phyloP scores from a whole-genome alignment of 2,329 filamentous ascomycete species.

The Trichoderma sp. region DNA sequence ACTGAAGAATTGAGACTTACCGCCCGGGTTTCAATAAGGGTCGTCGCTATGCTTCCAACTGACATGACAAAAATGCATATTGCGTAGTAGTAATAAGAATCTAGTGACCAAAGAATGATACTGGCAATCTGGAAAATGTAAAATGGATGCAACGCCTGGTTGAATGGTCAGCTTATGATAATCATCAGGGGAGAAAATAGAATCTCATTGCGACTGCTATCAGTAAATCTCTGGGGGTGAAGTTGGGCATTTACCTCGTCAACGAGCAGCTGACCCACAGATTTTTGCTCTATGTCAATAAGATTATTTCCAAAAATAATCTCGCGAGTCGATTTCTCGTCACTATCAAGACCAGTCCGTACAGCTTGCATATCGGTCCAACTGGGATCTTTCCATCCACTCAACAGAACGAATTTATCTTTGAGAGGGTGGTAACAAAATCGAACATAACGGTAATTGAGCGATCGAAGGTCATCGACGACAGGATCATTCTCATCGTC shows the following conservation, averaged over 20 bases:
- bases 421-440: constrained; percentile 87
- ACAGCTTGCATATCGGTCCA: constrained; percentile 79
- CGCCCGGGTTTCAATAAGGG: constrained; percentile 83
- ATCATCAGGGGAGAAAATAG: too few relatives aligned
- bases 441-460: constrained; percentile 92
- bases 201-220: background rate
- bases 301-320: constrained; percentile 85
- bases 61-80: constrained; percentile 94
- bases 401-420: constrained; percentile 83
- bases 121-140: constrained; percentile 98
- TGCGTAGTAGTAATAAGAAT: constrained; percentile 98
- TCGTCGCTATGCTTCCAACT: constrained; percentile 83
- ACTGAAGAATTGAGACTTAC: constrained; percentile 43
- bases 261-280: constrained; percentile 74
- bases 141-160: constrained; percentile 86
- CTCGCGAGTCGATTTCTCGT: constrained; percentile 80
- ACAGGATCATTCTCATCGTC: constrained; percentile 70
- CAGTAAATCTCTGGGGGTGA: constrained; percentile 4
- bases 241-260: constrained; percentile 63
- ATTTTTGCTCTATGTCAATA: constrained; percentile 92
- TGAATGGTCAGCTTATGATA: background rate
- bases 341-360: constrained; percentile 77
- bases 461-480: constrained; percentile 67
- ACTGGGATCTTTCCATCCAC: constrained; percentile 88
- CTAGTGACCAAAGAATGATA: constrained; percentile 88